Conservation (phyloP, 2,329 filamentous ascomycete species). For the Neofusicoccum umdonicola region DNA sequence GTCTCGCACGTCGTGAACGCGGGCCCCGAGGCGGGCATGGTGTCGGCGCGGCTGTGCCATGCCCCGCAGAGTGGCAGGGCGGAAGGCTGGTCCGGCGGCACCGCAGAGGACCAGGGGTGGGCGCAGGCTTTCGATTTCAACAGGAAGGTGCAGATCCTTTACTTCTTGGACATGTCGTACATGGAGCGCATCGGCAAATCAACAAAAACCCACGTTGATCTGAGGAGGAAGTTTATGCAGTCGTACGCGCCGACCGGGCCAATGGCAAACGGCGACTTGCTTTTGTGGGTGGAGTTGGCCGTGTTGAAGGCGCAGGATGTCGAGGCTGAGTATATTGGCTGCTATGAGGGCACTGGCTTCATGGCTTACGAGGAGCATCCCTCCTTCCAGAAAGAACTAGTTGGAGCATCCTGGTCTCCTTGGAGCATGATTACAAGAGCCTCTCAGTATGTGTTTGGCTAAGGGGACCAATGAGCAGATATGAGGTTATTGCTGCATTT, state of each 20-base stretch:
- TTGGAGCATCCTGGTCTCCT: neutral
- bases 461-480: neutral
- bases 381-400: neutral
- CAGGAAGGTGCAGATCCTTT: neutral
- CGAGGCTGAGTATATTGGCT: neutral
- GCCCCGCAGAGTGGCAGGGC: neutral
- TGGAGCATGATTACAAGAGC: neutral
- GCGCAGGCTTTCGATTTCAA: neutral
- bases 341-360: neutral
- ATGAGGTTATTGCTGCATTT: too few species aligned
- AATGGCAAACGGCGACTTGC: neutral
- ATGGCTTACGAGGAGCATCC: neutral
- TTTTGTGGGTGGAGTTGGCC: neutral
- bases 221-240: neutral
- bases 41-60: neutral
- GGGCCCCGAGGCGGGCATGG: neutral
- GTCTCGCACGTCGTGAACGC: neutral
- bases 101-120: neutral
- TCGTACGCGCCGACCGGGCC: neutral
- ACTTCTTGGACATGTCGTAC: neutral
- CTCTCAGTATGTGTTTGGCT: neutral
- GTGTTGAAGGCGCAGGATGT: neutral
- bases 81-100: neutral
- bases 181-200: neutral
- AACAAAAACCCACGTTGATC: neutral